These are phyloP conservation scores for Talaromyces rugulosus DNA, from an alignment of 2,329 filamentous ascomycete genomes.

Conservation along the genomic window DNA sequence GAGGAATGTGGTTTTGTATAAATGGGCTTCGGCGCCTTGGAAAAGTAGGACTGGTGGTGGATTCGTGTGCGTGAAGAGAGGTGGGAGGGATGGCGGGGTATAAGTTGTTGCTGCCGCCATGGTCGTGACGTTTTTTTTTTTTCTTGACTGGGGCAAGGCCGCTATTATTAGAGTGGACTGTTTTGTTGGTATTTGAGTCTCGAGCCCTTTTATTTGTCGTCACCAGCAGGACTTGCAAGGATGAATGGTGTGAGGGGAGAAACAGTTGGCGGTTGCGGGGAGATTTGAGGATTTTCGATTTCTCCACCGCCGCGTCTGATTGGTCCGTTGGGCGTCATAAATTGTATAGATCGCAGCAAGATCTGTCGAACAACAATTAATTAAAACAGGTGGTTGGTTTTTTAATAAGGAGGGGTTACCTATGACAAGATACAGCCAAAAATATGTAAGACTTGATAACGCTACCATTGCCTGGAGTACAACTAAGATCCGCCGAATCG, in stretches of 20 bases:
- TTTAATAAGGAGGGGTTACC: no score
- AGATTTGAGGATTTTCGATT: background rate
- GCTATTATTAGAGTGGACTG: background rate
- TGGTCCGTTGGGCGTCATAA: background rate
- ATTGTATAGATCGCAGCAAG: background rate
- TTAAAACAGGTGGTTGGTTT: no score
- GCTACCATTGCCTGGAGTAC: no score
- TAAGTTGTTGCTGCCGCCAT: slow-evolving; percentile 3
- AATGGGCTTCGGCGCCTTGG: slow-evolving; percentile 91
- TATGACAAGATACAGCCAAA: no score
- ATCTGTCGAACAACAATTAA: no score
- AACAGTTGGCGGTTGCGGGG: background rate
- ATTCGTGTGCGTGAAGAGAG: slow-evolving; percentile 60
- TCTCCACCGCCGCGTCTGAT: background rate
- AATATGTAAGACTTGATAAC: no score
- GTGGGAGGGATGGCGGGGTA: slow-evolving; percentile 49
- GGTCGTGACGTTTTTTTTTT: background rate
- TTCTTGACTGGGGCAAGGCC: background rate
- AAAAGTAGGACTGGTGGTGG: slow-evolving; percentile 68
- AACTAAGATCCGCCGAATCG: no score
- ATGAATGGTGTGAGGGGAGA: background rate
- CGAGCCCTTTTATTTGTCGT: background rate
- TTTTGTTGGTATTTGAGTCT: background rate
- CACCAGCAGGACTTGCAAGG: background rate
- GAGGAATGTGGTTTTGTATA: slow-evolving; percentile 84